Percentiles rank a stretch among this genome's conserved stretches.
These are phyloP conservation scores for Ustilago nuda DNA, from an alignment of 1,284 basidiomycete species.

Conservation along the genomic window DNA sequence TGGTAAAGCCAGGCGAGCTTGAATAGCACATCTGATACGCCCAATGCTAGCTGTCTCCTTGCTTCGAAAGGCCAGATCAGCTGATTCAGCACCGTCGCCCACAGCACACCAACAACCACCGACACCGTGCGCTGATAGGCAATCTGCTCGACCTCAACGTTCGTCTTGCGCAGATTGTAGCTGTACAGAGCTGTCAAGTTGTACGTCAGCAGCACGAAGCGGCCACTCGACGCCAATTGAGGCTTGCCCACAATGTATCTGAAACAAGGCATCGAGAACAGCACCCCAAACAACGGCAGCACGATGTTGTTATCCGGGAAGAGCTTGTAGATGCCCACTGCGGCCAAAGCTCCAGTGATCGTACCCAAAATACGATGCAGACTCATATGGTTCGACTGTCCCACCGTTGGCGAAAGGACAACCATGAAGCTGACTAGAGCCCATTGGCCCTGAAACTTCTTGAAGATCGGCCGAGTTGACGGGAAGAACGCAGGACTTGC, in stretches of 20 bases:
- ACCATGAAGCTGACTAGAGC: conserved; percentile 83
- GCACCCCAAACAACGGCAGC: conserved; percentile 85
- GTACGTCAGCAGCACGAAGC: conserved; percentile 73
- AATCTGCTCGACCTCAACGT: conserved; percentile 78
- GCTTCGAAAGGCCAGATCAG: conserved; percentile 97
- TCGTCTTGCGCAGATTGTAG: conserved; percentile 82
- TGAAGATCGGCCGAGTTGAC: conserved; percentile 79
- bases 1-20: conserved; percentile 65
- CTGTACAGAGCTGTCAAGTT: conserved; percentile 81
- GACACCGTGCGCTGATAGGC: conserved; percentile 82
- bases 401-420: conserved; percentile 69
- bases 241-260: conserved; percentile 82
- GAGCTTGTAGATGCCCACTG: conserved; percentile 75
- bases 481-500: conserved; percentile 88
- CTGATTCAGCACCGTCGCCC: conserved; percentile 86
- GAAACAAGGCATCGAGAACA: conserved; percentile 94
- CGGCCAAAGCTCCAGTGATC: conserved; percentile 79
- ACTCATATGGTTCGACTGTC: conserved; percentile 66
- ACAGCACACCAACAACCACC: conserved; percentile 88
- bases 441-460: conserved; percentile 90
- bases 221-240: conserved; percentile 59
- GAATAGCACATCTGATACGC: conserved; percentile 77
- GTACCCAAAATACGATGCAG: conserved; percentile 61
- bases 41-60: conserved; percentile 83
- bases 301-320: conserved; percentile 82